These are phyloP conservation scores for Fistulifera solaris DNA, from an alignment of 108 stramenopile genomes.

Conservation along the genomic window DNA sequence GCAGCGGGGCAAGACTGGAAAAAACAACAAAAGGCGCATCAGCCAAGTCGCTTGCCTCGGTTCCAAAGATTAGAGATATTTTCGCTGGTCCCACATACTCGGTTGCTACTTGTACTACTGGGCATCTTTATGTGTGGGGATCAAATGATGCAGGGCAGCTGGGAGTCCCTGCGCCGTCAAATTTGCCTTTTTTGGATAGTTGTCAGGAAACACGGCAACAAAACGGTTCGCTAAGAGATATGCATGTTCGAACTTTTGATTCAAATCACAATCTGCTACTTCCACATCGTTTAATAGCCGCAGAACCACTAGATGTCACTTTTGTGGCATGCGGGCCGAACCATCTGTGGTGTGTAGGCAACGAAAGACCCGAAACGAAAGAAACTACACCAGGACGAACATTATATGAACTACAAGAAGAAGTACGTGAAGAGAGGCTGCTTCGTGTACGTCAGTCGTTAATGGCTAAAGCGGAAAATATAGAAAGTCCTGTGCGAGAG, in stretches of 20 bases:
- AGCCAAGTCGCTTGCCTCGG: conserved; percentile 6
- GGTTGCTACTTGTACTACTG: conserved; percentile 52
- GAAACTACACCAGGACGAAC: too few relatives aligned
- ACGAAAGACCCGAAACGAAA: conserved; percentile 1
- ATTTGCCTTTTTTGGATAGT: conserved; percentile 5
- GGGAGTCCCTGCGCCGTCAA: conserved; percentile 48
- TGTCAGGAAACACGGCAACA: conserved; percentile 23
- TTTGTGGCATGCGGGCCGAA: conserved; percentile 6
- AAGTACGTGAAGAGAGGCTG: too few relatives aligned
- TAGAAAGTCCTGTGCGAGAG: too few relatives aligned
- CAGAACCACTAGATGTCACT: not conserved
- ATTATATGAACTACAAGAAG: too few relatives aligned
- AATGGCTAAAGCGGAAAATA: too few relatives aligned
- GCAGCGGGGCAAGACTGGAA: conserved; percentile 35
- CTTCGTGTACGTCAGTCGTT: too few relatives aligned
- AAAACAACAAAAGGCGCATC: conserved; percentile 1
- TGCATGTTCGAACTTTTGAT: conserved; percentile 15
- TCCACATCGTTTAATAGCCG: conserved; percentile 11
- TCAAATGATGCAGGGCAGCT: conserved; percentile 62
- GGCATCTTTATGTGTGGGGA: conserved; percentile 79
- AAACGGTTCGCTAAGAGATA: conserved; percentile 14
- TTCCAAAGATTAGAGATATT: conserved; percentile 46
- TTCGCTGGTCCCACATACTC: conserved; percentile 66
- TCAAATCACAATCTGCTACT: conserved; percentile 15
- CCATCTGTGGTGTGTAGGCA: conserved; percentile 10